Conservation (phyloP, 805 yeast genomes). For the Kuraishia capsulata region DNA sequence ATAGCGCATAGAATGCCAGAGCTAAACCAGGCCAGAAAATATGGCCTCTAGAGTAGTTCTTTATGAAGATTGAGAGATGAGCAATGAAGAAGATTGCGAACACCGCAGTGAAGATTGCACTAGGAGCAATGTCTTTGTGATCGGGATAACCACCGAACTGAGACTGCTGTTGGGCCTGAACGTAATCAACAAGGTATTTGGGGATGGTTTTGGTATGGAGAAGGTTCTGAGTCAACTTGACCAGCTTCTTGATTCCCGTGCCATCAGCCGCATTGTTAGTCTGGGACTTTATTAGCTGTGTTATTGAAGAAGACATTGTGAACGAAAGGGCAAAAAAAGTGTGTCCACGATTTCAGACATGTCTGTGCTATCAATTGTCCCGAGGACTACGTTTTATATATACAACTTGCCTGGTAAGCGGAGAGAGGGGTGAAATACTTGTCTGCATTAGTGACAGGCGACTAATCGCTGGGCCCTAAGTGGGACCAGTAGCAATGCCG, state of each 20-base stretch:
- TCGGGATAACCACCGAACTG: constrained; percentile 60
- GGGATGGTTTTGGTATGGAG: constrained; percentile 24
- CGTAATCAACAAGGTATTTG: constrained; percentile 23
- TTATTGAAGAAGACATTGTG: background rate
- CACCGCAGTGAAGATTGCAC: constrained; percentile 44
- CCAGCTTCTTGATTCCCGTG: constrained; percentile 33
- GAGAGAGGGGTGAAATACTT: no score
- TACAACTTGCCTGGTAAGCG: no score
- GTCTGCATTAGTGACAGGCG: no score
- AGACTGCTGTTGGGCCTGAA: constrained; percentile 31
- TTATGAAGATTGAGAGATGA: constrained; percentile 35
- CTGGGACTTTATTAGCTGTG: constrained; percentile 7
- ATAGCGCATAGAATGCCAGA: constrained; percentile 40
- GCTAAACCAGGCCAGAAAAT: constrained; percentile 46
- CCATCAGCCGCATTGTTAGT: constrained; percentile 39
- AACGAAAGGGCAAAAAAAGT: no score
- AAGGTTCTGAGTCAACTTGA: constrained; percentile 18
- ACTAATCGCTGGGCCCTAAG: no score
- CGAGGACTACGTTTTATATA: no score
- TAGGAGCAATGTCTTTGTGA: constrained; percentile 46
- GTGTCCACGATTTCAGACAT: no score
- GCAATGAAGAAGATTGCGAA: constrained; percentile 39
- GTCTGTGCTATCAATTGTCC: no score
- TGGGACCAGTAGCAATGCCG: no score
- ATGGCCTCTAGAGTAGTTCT: constrained; percentile 48